Evolutionary conservation across 1,139 yeast genomes (phyloP).

Genomic region (Zygoascus sp.): DNA sequence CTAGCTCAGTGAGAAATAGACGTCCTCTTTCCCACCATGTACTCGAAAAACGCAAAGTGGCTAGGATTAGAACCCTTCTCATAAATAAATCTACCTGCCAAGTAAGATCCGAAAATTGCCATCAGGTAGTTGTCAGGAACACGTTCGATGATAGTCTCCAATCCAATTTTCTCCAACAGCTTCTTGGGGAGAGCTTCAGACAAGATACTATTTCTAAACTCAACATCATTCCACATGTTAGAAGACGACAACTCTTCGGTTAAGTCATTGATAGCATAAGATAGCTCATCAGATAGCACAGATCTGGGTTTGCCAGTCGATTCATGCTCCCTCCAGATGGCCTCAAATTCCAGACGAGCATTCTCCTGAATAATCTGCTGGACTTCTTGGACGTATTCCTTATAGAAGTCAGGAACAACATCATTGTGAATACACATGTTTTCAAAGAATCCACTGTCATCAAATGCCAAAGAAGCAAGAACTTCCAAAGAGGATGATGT

Average conservation of each 20-base stretch:
- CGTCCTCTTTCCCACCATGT: constrained; percentile 40
- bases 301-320: constrained; percentile 68
- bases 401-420: constrained; percentile 64
- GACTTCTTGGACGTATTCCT: constrained; percentile 75
- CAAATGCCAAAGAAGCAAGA: constrained; percentile 86
- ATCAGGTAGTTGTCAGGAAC: constrained; percentile 86
- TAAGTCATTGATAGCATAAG: constrained; percentile 80
- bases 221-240: constrained; percentile 79
- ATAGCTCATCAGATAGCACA: constrained; percentile 76
- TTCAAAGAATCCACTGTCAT: constrained; percentile 71
- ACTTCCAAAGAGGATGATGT: constrained; percentile 96
- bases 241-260: constrained; percentile 85
- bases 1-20: no score
- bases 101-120: constrained; percentile 85
- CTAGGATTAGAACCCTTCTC: constrained; percentile 77
- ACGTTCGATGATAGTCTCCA: constrained; percentile 62
- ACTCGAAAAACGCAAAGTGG: constrained; percentile 80
- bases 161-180: constrained; percentile 69
- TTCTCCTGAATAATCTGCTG: constrained; percentile 70
- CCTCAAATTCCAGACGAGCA: constrained; percentile 81
- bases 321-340: constrained; percentile 75
- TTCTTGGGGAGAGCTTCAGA: constrained; percentile 72
- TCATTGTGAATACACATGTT: constrained; percentile 62
- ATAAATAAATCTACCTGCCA: constrained; percentile 87
- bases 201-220: constrained; percentile 73